Percentiles rank a stretch among this genome's conserved stretches.
These are phyloP conservation scores for Candida koratica DNA, from an alignment of 805 yeast species.

Conservation along the genomic window DNA sequence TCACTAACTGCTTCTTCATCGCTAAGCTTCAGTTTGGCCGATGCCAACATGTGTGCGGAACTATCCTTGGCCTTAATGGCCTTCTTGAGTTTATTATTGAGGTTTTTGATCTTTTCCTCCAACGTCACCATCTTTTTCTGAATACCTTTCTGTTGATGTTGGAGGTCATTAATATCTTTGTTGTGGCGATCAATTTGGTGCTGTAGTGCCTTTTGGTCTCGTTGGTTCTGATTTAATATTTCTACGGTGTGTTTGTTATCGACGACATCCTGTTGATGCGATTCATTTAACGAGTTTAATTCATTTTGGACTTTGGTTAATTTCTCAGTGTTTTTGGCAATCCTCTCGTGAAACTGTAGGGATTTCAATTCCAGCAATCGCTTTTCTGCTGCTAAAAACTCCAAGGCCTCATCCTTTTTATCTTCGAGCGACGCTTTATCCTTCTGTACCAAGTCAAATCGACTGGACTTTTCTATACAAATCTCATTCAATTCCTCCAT, in stretches of 20 bases:
- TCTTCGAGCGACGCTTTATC: slow-evolving; percentile 66
- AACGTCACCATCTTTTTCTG: slow-evolving; percentile 57
- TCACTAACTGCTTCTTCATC: slow-evolving; percentile 43
- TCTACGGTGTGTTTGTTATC: slow-evolving; percentile 24
- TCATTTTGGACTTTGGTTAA: slow-evolving; percentile 33
- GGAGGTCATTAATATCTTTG: slow-evolving; percentile 18
- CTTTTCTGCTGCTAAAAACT: slow-evolving; percentile 63
- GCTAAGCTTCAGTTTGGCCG: slow-evolving; percentile 45
- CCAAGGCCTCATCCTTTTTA: slow-evolving; percentile 65
- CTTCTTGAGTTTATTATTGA: slow-evolving; percentile 55
- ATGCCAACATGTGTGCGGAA: slow-evolving; percentile 42
- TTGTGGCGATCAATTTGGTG: slow-evolving; percentile 20
- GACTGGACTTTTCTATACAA: slow-evolving; percentile 74
- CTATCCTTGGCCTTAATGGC: slow-evolving; percentile 50
- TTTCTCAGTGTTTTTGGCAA: slow-evolving; percentile 37
- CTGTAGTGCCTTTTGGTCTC: slow-evolving; percentile 25
- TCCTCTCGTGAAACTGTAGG: slow-evolving; percentile 50
- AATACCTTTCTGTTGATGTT: slow-evolving; percentile 29
- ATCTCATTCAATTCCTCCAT: slow-evolving; percentile 76
- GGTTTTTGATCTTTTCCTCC: slow-evolving; percentile 74
- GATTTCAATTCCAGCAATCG: slow-evolving; percentile 50
- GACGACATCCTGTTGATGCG: slow-evolving; percentile 27
- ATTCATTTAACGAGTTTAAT: slow-evolving; percentile 34
- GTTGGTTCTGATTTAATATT: slow-evolving; percentile 27
- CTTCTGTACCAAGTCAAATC: slow-evolving; percentile 74